Base-by-base conservation (phyloP, 73 alveolate genomes). In the Urostyla sp. region DNA sequence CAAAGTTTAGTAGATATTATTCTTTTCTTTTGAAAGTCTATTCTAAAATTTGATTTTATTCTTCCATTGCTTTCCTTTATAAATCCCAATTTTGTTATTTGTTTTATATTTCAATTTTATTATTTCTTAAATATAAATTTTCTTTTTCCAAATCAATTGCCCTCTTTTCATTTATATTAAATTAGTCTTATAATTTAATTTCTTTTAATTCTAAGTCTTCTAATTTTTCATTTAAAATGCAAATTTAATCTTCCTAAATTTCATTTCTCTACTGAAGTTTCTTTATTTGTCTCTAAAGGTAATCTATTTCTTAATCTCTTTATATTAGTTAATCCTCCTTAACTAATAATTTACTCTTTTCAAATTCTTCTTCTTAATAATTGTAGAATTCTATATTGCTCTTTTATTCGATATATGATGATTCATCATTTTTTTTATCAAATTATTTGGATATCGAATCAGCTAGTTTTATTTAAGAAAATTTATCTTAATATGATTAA, bases 91-190 rank as follows among this genome's bases (percentile, higher is more conserved):
- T 32, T 36, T 59, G 6, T 28, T 35, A 7, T 34, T 13, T n/a
- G 3, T 3, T n/a, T 23, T 7, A 11, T 20, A 59, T 5, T 8
- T 59, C 76, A 3, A 8, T 7, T 10, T 59, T 59, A 3, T 32
- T 31, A 3, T 5, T 28, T 24, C 34, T 6, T 59, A 59, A 20
- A 13, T 6, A 3, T 6, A 3, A 5, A 28, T 7, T 59, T 6
- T 59, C 76, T 59, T 21, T 59, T 35, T 59, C 57, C 6, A 28
- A 34, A 20, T 59, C 76, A 10, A 6, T 59, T 6, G 30, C 6
- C 5, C 57, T 6, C 15, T 8, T 28, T 13, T 59, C 35, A 36
- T 13, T 5, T 59, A 35, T 4, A n/a, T 59, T 30, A 11, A 59
- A 15, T 21, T 59, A 52, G 6, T 6, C 23, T 3, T 6, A 34